Base-by-base conservation (phyloP, 768 basidiomycete genomes). In the Suillus alpinus region DNA sequence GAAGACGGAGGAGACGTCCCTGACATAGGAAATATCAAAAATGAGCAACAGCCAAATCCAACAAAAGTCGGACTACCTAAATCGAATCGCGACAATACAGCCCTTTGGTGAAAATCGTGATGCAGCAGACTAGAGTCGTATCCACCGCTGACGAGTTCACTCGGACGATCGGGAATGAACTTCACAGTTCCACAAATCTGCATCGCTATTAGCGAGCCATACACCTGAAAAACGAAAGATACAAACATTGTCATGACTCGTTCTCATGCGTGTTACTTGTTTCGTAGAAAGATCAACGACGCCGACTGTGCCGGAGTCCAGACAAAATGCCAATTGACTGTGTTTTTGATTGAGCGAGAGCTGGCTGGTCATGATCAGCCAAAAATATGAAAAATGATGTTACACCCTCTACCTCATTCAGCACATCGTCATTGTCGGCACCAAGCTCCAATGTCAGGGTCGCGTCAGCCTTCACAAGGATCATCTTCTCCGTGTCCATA, bases 121-220 rank as follows among this genome's bases (percentile, higher is more conserved):
- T 94, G 92, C 14, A 89, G 69, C 29, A 94, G 65, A 4, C 78
- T 74, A 43, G 79, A 82, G 65, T 94, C 92, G 66, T 89, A 93
- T 2, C 92, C 92, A 6, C 85, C 91, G 62, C 88, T 91, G 26
- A 94, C 79, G 13, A 92, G 67, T 70, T 94, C 92, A 46, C 77
- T 80, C 4, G 89, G 84, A 26, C 90, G 79, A 68, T 82, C 82
- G 7, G 89, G 87, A 61, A 94, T 83, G 69, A 91, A 93, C 61
- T 77, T 83, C 41, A 89, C 85, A 18, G 81, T 80, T 12, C 83
- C 86, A 51, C 88, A 91, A 13, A 94, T 83, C 91, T 93, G 66
- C 39, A 62, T n/a, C 26, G 23, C n/a, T 57, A 59, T 62, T 56
- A 61, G 60, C 52, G 29, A 60, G 32, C n/a, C 16, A 47, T 39